Evolutionary conservation across 2,329 filamentous ascomycete species (phyloP).

Genomic region (Penicillium nordicum): DNA sequence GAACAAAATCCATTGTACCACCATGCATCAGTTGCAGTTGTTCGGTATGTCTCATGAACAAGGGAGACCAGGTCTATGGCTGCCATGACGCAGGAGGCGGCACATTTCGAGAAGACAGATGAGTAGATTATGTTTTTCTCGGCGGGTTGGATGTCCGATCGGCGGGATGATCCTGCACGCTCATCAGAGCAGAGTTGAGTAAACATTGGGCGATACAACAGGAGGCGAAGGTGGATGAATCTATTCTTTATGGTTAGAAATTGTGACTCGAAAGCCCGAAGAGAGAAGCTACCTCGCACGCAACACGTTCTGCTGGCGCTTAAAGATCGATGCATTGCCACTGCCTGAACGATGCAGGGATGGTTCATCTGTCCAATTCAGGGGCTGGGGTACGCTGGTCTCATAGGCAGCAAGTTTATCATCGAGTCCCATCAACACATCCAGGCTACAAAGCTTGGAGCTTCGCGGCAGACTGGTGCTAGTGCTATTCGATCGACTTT

Average conservation of each 20-base stretch:
- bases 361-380: constrained; percentile 24
- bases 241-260: constrained; percentile 11
- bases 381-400: constrained; percentile 19
- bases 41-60: constrained; percentile 29
- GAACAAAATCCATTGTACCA: constrained; percentile 43
- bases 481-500: constrained; percentile 15
- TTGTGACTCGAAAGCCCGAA: background rate
- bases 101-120: constrained; percentile 30
- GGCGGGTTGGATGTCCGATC: constrained; percentile 1
- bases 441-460: constrained; percentile 19
- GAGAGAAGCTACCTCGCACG: constrained; percentile 23
- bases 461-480: constrained; percentile 6
- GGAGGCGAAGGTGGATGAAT: constrained; percentile 33
- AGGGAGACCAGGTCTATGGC: constrained; percentile 32
- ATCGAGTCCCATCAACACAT: constrained; percentile 30
- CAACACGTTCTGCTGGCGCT: constrained; percentile 31
- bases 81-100: constrained; percentile 29
- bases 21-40: constrained; percentile 31
- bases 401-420: constrained; percentile 25
- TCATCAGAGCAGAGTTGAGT: constrained; percentile 32
- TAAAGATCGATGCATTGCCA: constrained; percentile 11
- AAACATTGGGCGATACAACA: constrained; percentile 36
- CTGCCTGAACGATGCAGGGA: background rate
- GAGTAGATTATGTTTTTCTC: constrained; percentile 25
- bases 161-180: constrained; percentile 5